Evolutionary conservation across 1,284 basidiomycete species (phyloP).

Genomic region (Ceraceosorus guamensis): DNA sequence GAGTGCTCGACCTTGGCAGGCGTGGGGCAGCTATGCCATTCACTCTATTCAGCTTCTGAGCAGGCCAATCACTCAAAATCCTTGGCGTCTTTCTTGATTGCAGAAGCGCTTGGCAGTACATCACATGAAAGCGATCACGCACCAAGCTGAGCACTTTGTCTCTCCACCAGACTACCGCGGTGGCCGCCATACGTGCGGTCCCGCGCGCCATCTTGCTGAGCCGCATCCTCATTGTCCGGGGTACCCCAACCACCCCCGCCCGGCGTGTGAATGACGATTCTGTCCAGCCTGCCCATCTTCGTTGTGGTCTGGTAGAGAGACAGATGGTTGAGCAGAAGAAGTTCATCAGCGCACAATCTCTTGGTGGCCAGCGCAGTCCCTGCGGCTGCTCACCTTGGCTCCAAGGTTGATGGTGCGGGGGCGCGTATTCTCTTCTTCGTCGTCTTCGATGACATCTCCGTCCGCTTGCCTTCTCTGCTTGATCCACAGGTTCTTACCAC

Average conservation of each 20-base stretch:
- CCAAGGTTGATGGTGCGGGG: constrained; percentile 69
- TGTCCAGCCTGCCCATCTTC: constrained; percentile 76
- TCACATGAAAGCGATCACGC: too few species aligned
- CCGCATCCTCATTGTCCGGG: not conserved
- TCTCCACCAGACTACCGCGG: too few species aligned
- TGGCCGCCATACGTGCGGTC: too few species aligned
- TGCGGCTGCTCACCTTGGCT: constrained; percentile 59
- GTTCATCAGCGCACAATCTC: constrained; percentile 5
- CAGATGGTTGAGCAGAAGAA: constrained; percentile 7
- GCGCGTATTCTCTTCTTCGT: constrained; percentile 9
- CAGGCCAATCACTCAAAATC: too few species aligned
- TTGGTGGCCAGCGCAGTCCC: not conserved
- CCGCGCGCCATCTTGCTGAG: too few species aligned
- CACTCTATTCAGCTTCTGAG: too few species aligned
- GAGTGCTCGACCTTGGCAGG: too few species aligned
- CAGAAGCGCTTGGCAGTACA: too few species aligned
- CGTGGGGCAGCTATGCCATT: too few species aligned
- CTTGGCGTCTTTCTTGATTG: too few species aligned
- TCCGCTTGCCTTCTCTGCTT: constrained; percentile 62
- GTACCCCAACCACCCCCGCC: constrained; percentile 85
- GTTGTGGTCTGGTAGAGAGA: constrained; percentile 55
- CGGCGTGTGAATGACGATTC: constrained; percentile 75
- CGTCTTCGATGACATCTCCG: constrained; percentile 6
- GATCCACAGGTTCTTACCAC: constrained; percentile 84
- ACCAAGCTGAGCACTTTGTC: too few species aligned